Evolutionary conservation across 2,329 filamentous ascomycete genomes (phyloP).

Genomic region (Paracamarosporium sp.): DNA sequence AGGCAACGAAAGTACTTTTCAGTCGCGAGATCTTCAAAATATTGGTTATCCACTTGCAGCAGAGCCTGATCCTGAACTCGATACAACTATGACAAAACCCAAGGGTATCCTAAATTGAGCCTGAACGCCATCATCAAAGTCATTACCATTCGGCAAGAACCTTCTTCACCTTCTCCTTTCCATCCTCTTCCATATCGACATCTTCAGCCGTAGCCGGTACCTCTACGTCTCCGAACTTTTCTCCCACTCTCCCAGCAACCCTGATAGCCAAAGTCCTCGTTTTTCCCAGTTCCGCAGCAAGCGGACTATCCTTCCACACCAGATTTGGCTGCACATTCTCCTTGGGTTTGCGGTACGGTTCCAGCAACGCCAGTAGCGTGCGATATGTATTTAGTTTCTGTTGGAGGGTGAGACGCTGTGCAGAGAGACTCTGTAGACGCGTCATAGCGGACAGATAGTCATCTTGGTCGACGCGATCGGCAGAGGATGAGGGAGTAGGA

Average conservation of each 20-base stretch:
- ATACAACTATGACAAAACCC: not conserved
- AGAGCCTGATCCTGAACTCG: not conserved
- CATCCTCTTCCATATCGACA: conserved; percentile 26
- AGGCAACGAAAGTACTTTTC: too few relatives aligned
- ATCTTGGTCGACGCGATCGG: conserved; percentile 28
- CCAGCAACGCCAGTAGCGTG: conserved; percentile 58
- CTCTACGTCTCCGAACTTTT: conserved; percentile 36
- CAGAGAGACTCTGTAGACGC: conserved; percentile 56
- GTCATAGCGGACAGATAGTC: conserved; percentile 49
- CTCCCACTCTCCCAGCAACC: conserved; percentile 43
- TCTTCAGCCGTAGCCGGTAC: conserved; percentile 29
- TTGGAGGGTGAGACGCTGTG: conserved; percentile 57
- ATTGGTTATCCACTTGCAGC: not conserved
- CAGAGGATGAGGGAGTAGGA: conserved; percentile 6
- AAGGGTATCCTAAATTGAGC: conserved; percentile 6
- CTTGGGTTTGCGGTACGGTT: conserved; percentile 58
- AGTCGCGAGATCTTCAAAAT: not conserved
- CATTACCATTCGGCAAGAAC: conserved; percentile 33
- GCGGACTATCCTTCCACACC: conserved; percentile 67
- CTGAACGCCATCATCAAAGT: not conserved
- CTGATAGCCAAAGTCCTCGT: conserved; percentile 65
- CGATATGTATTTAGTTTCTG: conserved; percentile 56
- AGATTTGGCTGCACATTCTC: conserved; percentile 68
- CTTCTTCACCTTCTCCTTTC: conserved; percentile 32
- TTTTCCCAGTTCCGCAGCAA: conserved; percentile 71